Evolutionary conservation across 2,329 filamentous ascomycete species (phyloP).

Genomic region (Colletotrichum cuscutae): DNA sequence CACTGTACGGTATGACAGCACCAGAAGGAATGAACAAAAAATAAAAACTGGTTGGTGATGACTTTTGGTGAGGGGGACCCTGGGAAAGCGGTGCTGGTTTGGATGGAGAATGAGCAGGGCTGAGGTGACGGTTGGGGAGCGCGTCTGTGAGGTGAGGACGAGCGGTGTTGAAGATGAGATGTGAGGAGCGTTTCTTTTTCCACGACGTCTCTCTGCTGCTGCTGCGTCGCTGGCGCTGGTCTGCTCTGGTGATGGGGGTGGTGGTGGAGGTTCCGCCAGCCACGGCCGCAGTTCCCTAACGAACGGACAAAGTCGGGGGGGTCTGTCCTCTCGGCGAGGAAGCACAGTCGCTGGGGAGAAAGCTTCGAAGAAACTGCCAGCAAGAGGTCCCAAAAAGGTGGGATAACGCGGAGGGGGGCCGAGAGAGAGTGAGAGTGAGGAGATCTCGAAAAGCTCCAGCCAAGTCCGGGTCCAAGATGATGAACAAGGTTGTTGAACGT

Average conservation of each 20-base stretch:
- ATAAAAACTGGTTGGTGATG: not conserved
- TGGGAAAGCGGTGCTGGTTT: slow-evolving; percentile 14
- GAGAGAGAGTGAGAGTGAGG: slow-evolving; percentile 34
- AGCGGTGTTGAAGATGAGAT: slow-evolving; percentile 34
- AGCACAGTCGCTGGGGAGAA: slow-evolving; percentile 6
- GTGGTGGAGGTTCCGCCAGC: not conserved
- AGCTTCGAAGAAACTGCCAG: not conserved
- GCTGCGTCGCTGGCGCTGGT: not conserved
- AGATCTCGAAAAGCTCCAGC: slow-evolving; percentile 28
- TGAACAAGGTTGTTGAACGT: slow-evolving; percentile 20
- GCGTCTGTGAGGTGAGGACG: slow-evolving; percentile 31
- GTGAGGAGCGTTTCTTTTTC: slow-evolving; percentile 33
- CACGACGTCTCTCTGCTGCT: slow-evolving; percentile 22
- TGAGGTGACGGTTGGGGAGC: slow-evolving; percentile 28
- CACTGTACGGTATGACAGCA: not conserved
- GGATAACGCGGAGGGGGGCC: slow-evolving; percentile 18
- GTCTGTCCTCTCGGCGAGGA: not conserved
- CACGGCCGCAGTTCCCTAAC: not conserved
- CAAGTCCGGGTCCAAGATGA: slow-evolving; percentile 10
- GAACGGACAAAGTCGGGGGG: slow-evolving; percentile 19
- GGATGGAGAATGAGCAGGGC: slow-evolving; percentile 32
- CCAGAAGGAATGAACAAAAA: not conserved
- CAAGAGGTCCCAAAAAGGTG: not conserved
- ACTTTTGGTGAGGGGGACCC: slow-evolving; percentile 5
- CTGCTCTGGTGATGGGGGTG: not conserved